Conservation (phyloP, 78 protist genomes). For the Dictyostelium firmibasis region DNA sequence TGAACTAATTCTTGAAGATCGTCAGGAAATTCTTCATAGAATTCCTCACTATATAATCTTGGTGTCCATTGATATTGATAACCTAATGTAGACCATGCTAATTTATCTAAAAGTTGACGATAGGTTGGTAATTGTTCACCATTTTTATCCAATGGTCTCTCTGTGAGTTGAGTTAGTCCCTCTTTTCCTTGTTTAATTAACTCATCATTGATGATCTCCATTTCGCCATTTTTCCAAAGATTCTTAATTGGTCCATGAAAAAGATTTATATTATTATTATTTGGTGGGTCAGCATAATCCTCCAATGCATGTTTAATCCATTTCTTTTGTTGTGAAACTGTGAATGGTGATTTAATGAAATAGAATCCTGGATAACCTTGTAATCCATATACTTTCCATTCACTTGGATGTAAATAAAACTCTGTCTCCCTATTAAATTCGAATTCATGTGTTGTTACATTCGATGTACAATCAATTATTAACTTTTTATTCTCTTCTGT, state of each 20-base stretch:
- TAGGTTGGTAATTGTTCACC: conserved; percentile 72
- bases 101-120: conserved; percentile 34
- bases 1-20: conserved; percentile 56
- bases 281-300: conserved; percentile 44
- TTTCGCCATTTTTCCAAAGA: conserved; percentile 46
- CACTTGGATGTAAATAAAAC: conserved; percentile 39
- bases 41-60: conserved; percentile 56
- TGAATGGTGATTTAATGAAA: conserved; percentile 63
- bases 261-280: conserved; percentile 27
- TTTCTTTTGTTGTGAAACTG: conserved; percentile 44
- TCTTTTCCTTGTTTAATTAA: neutral
- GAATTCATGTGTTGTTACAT: neutral
- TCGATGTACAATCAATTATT: conserved; percentile 30
- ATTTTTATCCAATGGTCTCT: conserved; percentile 72
- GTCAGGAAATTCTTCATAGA: conserved; percentile 35
- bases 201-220: conserved; percentile 6
- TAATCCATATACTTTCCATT: conserved; percentile 68
- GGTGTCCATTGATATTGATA: conserved; percentile 86
- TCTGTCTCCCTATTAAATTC: conserved; percentile 17
- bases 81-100: conserved; percentile 79
- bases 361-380: conserved; percentile 71
- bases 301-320: conserved; percentile 74
- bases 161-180: neutral
- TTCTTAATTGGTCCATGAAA: conserved; percentile 36
- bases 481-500: conserved; percentile 24